phyloP scores from a whole-genome alignment of 495 filamentous ascomycete species.

The Neurospora discreta region DNA sequence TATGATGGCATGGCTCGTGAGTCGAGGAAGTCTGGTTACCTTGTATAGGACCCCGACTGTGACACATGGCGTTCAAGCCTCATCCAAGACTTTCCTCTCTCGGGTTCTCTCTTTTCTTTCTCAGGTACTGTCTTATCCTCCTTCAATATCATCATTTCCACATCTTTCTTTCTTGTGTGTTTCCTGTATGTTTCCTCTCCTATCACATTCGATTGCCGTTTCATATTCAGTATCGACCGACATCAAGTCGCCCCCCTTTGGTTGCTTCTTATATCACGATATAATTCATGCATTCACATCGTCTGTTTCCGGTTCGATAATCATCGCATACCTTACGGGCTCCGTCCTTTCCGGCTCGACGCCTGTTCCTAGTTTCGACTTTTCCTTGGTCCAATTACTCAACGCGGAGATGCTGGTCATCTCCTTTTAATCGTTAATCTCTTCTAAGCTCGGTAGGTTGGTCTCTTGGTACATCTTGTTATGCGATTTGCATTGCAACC shows the following conservation, averaged over 20 bases:
- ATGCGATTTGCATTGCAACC: slow-evolving; percentile 1
- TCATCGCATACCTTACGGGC: not conserved
- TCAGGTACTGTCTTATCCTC: slow-evolving; percentile 10
- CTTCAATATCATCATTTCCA: slow-evolving; percentile 13
- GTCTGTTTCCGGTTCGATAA: not conserved
- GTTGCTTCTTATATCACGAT: not conserved
- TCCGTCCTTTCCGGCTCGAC: not conserved
- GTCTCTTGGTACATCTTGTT: slow-evolving; percentile 6
- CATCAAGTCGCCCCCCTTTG: not conserved
- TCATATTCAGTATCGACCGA: slow-evolving; percentile 1
- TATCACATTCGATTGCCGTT: slow-evolving; percentile 1
- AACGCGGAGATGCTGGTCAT: slow-evolving; percentile 28
- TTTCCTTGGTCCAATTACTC: not conserved
- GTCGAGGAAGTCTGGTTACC: not conserved
- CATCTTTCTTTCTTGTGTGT: slow-evolving; percentile 9
- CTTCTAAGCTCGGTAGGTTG: slow-evolving; percentile 22
- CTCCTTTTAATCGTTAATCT: slow-evolving; percentile 21
- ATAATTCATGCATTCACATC: not conserved
- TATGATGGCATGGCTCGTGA: not conserved
- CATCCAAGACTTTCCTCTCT: not conserved
- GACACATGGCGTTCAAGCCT: not conserved
- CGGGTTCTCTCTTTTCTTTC: slow-evolving; percentile 6
- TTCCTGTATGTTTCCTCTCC: slow-evolving; percentile 1
- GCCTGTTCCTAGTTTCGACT: not conserved
- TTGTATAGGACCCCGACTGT: not conserved